Conservation (phyloP, 225 moss, liverwort and hornwort genomes). For the Rhytidiadelphus loreus region DNA sequence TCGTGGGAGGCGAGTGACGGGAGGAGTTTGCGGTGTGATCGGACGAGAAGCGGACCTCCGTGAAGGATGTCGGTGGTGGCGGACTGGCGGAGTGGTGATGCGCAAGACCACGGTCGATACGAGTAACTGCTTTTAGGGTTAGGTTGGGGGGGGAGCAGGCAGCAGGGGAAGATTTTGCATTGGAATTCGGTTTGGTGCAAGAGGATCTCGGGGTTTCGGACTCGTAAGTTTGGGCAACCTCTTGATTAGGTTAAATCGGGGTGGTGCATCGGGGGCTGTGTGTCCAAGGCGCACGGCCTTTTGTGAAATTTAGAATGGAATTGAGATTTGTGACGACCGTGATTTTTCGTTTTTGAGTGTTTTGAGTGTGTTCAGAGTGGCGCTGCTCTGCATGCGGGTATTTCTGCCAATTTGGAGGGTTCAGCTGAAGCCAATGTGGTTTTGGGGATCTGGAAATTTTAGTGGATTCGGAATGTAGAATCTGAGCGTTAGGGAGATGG, state of each 20-base stretch:
- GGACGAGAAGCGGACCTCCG: background rate
- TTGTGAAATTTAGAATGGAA: background rate
- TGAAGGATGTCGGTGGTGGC: background rate
- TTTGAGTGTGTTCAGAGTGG: background rate
- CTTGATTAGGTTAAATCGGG: background rate
- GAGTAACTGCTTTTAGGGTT: slow-evolving; percentile 29
- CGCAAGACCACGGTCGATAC: background rate
- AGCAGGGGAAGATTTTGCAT: background rate
- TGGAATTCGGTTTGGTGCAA: background rate
- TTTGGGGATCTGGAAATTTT: background rate
- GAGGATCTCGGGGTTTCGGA: background rate
- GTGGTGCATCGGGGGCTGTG: background rate
- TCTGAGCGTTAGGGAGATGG: background rate
- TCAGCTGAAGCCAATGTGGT: slow-evolving; percentile 1
- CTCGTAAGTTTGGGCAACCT: background rate
- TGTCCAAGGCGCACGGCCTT: background rate
- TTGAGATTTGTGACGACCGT: background rate
- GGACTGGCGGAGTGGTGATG: background rate
- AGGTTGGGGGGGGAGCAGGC: background rate
- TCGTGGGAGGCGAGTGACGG: background rate
- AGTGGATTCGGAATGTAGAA: background rate
- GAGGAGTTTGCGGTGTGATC: background rate
- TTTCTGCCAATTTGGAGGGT: background rate
- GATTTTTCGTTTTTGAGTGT: background rate
- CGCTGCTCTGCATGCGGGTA: background rate